These are phyloP conservation scores for Mercurialis annua DNA, from an alignment of 345 rosid species.

Conservation along the genomic window DNA sequence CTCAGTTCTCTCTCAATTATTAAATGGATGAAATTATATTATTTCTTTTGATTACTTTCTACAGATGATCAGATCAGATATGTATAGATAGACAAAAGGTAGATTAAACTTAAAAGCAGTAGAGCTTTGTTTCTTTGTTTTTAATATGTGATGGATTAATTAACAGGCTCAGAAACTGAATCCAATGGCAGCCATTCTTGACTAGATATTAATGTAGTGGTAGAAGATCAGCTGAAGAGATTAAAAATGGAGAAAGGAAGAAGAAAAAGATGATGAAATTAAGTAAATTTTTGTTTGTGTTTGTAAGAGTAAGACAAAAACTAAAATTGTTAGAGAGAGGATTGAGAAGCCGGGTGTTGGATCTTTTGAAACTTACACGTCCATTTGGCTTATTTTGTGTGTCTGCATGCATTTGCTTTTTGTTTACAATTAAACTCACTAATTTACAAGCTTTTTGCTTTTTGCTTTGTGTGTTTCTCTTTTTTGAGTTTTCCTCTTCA, in stretches of 20 bases:
- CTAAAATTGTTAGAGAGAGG: neutral
- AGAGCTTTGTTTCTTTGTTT: conserved; percentile 7
- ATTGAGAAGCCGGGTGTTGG: conserved; percentile 17
- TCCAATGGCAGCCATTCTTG: conserved; percentile 23
- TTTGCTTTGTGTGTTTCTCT: neutral
- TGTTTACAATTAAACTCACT: neutral
- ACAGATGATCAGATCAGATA: conserved; percentile 14
- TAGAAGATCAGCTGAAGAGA: neutral
- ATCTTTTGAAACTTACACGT: neutral
- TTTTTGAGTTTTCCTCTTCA: neutral
- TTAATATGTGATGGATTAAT: too few species aligned
- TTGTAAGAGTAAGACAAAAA: conserved; percentile 9
- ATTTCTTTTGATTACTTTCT: conserved; percentile 17
- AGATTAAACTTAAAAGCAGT: conserved; percentile 22
- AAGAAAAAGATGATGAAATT: neutral
- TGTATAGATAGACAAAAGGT: conserved; percentile 32
- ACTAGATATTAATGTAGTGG: neutral
- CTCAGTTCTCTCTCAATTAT: neutral
- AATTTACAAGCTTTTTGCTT: neutral
- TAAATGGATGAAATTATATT: neutral
- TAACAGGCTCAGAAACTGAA: too few species aligned
- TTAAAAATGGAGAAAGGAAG: neutral
- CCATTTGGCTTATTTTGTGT: conserved; percentile 7
- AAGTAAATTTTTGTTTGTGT: neutral
- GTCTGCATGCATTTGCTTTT: conserved; percentile 19